Evolutionary conservation across 768 basidiomycete species (phyloP), one percentile per base, ranked within the genome.

Genomic region (Asterophora lycoperdoides): DNA sequence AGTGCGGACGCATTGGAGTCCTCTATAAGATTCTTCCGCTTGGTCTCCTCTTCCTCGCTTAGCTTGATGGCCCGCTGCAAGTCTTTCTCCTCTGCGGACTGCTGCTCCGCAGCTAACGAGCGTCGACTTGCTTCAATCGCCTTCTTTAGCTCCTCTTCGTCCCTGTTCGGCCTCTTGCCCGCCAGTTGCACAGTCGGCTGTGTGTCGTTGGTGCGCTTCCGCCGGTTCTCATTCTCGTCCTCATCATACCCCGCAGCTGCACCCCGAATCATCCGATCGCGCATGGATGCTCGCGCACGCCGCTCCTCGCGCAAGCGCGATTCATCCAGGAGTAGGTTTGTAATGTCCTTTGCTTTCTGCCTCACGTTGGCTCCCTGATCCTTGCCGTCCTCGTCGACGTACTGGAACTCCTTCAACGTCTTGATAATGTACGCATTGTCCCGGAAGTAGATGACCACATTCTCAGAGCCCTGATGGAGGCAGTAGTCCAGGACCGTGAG

Each of bases 321-420:
- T 47, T 95, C 84, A 63, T 99, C 96, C 64, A 80, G 77, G 20
- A 99, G 77, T 10, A 98, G 80, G 62, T 93, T 93, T 30, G 93
- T 93, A 66, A 99, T 97, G 57, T 98, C 96, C 65, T 99, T 98
- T 10, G 96, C 96, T 69, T 95, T 93, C 66, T 94, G 91, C 18
- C 92, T 82, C 13, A 94, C 91, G 67, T 98, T 99, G n/a, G 93
- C 93, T 30, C 96, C 96, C 61, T 96, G 93, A 64, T 99, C 96
- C 66, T 96, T 96, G 43, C 86, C 89, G 33, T 89, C 84, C 60
- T 98, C 96, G 67, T 98, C 96, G 48, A 95, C 67, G 62, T 84
- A 96, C 59, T 98, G 95, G 69, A 99, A 99, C 67, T 99, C 96
- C 66, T 97, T 95, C 52, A 99, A 81, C 1, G 95, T 98, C 75